Evolutionary conservation across 129 eudicot genomes (phyloP).

Genomic region (Calendula officinalis): DNA sequence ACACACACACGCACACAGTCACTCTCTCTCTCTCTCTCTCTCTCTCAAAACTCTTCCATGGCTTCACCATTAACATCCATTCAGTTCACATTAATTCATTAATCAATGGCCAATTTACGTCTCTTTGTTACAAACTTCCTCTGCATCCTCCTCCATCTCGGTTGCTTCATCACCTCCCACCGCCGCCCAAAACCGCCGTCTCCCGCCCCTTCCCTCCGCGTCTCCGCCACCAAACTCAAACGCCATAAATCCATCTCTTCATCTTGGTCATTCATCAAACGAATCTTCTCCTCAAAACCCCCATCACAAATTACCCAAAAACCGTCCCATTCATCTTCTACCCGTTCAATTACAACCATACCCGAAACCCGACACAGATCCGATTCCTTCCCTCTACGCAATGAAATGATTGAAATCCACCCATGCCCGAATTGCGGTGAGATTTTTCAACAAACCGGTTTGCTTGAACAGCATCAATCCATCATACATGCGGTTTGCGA

Average conservation of each 20-base stretch:
- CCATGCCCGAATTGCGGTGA: constrained; percentile 78
- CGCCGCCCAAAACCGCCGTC: constrained; percentile 31
- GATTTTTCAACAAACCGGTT: constrained; percentile 42
- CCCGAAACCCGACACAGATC: constrained; percentile 21
- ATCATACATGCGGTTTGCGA: constrained; percentile 64
- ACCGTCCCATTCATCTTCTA: constrained; percentile 17
- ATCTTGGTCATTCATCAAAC: constrained; percentile 54
- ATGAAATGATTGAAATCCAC: constrained; percentile 52
- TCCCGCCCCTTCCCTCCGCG: constrained; percentile 23
- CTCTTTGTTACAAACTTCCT: constrained; percentile 36
- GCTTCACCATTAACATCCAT: constrained; percentile 1
- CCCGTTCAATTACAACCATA: constrained; percentile 4
- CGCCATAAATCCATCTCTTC: constrained; percentile 44
- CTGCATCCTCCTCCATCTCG: constrained; percentile 49
- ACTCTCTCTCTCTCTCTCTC: too few relatives aligned
- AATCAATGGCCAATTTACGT: constrained; percentile 34
- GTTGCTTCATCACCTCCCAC: constrained; percentile 47
- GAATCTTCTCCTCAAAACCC: constrained; percentile 42
- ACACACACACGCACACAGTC: too few relatives aligned
- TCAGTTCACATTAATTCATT: background rate
- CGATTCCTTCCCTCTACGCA: constrained; percentile 34
- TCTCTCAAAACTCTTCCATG: constrained; percentile 12
- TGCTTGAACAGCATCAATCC: constrained; percentile 64
- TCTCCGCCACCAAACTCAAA: constrained; percentile 35
- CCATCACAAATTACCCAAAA: constrained; percentile 12